These are phyloP conservation scores for Paulownia fortunei DNA, from an alignment of 257 asterid genomes.

Conservation along the genomic window DNA sequence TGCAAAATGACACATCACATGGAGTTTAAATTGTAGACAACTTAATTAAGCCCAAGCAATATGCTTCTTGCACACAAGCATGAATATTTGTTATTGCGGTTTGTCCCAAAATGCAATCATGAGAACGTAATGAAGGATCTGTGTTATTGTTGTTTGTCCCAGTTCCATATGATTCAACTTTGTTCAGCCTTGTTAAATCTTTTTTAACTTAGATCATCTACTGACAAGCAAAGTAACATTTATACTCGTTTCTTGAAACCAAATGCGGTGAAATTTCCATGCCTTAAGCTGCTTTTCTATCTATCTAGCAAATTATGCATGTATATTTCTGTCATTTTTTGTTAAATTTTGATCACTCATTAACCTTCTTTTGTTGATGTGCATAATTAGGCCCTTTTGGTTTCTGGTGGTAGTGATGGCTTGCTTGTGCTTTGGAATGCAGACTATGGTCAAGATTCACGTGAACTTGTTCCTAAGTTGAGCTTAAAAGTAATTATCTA, in stretches of 20 bases:
- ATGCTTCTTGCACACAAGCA: not conserved
- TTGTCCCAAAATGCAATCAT: conserved; percentile 1
- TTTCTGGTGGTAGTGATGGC: conserved; percentile 98
- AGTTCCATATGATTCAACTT: not conserved
- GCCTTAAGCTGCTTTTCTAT: not conserved
- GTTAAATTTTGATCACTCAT: conserved; percentile 3
- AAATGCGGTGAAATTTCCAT: conserved; percentile 15
- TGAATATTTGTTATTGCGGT: not conserved
- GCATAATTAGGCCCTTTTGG: conserved; percentile 80
- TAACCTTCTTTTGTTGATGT: conserved; percentile 32
- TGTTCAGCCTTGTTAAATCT: not conserved
- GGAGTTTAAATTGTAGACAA: not conserved
- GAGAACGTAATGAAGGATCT: not conserved
- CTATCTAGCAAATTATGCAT: not conserved
- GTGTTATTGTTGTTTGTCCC: not conserved
- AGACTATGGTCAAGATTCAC: conserved; percentile 90
- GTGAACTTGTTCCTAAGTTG: conserved; percentile 96
- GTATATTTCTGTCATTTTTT: not conserved
- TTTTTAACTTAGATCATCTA: conserved; percentile 4
- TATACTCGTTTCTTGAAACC: not conserved
- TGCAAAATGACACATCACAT: not conserved
- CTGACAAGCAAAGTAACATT: not conserved
- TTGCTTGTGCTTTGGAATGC: conserved; percentile 98
- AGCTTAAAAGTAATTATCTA: conserved; percentile 73
- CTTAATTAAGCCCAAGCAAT: not conserved